phyloP scores from a whole-genome alignment of 1,284 basidiomycete genomes.

The Cutaneotrichosporon arboriforme region DNA sequence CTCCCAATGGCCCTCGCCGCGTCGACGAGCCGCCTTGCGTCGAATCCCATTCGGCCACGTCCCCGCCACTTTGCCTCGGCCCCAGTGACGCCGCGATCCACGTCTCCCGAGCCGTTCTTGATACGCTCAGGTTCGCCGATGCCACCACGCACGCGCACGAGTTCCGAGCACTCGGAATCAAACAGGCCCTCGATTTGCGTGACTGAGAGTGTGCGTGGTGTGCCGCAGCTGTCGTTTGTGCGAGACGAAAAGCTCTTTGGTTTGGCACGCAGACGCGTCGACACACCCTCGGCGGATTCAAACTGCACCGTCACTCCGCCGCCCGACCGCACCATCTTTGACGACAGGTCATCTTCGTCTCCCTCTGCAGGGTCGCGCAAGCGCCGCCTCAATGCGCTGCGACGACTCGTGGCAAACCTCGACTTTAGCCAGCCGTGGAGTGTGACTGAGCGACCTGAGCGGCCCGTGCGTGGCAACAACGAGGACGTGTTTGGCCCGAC shows the following conservation, averaged over 20 bases:
- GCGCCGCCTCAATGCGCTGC: conserved; percentile 33
- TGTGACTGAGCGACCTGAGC: conserved; percentile 9
- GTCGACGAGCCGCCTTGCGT: neutral
- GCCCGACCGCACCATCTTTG: neutral
- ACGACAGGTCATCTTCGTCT: too few species aligned
- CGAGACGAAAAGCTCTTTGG: conserved; percentile 4
- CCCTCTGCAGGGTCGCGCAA: conserved; percentile 13
- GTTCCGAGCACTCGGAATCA: conserved; percentile 2
- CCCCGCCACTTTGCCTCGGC: neutral
- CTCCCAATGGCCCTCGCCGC: too few species aligned
- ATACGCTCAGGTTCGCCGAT: neutral
- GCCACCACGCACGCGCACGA: too few species aligned
- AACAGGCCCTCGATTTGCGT: conserved; percentile 9
- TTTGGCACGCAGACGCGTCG: neutral
- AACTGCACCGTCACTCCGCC: neutral
- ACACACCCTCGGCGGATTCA: conserved; percentile 16
- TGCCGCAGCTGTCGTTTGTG: conserved; percentile 9
- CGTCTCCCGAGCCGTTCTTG: neutral
- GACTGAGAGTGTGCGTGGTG: conserved; percentile 9
- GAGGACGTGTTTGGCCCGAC: conserved; percentile 21
- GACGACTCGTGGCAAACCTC: conserved; percentile 38
- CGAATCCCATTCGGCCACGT: neutral
- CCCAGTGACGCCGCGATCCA: neutral
- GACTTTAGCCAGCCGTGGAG: conserved; percentile 43
- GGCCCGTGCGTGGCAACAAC: neutral